Evolutionary conservation across 768 basidiomycete species (phyloP).

Genomic region (Lentinula aciculospora): DNA sequence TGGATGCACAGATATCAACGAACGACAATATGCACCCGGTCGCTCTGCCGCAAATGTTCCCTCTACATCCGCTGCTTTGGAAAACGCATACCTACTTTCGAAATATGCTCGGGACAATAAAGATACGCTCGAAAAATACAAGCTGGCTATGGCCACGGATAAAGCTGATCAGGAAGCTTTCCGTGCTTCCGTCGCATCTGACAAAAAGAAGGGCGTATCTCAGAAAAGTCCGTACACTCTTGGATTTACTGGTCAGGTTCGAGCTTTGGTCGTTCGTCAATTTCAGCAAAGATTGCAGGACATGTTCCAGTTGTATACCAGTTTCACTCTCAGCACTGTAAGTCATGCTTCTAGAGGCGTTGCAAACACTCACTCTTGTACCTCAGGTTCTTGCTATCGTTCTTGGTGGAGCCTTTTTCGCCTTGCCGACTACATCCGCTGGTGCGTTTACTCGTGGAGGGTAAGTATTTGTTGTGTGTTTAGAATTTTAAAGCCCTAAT

Average conservation of each 20-base stretch:
- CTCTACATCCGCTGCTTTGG: slow-evolving; percentile 62
- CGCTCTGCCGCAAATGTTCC: slow-evolving; percentile 55
- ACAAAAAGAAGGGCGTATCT: slow-evolving; percentile 75
- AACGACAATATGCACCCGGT: slow-evolving; percentile 72
- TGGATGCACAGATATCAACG: slow-evolving; percentile 79
- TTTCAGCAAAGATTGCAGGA: slow-evolving; percentile 74
- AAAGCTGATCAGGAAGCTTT: slow-evolving; percentile 71
- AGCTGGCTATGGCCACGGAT: slow-evolving; percentile 48
- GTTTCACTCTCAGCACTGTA: slow-evolving; percentile 56
- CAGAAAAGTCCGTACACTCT: slow-evolving; percentile 81
- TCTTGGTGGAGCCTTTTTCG: slow-evolving; percentile 70
- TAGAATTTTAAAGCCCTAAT: neutral
- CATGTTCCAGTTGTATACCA: slow-evolving; percentile 70
- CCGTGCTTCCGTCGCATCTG: slow-evolving; percentile 64
- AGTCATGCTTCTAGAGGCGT: slow-evolving; percentile 8
- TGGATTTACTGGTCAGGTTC: slow-evolving; percentile 69
- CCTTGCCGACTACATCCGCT: slow-evolving; percentile 63
- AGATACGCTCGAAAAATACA: slow-evolving; percentile 51
- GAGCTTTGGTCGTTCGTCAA: slow-evolving; percentile 64
- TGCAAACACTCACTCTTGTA: slow-evolving; percentile 4
- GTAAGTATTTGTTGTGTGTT: slow-evolving; percentile 14
- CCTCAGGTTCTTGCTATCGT: slow-evolving; percentile 51
- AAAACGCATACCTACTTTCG: slow-evolving; percentile 53
- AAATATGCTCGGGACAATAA: slow-evolving; percentile 35
- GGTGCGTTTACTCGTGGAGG: slow-evolving; percentile 88